Conservation (phyloP, 768 basidiomycete genomes). For the Lactarius deliciosus region DNA sequence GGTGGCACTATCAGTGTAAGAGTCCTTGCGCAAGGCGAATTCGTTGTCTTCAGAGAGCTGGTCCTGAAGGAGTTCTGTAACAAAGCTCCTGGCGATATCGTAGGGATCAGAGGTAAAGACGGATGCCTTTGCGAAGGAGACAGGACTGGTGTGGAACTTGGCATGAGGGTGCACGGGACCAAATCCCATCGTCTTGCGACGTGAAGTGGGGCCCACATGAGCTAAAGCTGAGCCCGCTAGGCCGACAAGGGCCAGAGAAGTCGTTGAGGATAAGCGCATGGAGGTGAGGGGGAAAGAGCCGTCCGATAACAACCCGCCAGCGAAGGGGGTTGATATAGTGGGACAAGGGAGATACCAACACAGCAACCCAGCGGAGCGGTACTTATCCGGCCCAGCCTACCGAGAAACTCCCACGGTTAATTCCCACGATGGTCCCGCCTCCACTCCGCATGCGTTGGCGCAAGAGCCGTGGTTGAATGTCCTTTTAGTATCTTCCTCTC, state of each 20-base stretch:
- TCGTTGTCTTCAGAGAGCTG: constrained; percentile 40
- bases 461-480: background rate
- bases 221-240: constrained; percentile 28
- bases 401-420: constrained; percentile 11
- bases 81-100: constrained; percentile 62
- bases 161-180: constrained; percentile 79
- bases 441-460: background rate
- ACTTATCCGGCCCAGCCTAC: constrained; percentile 1
- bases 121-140: constrained; percentile 35
- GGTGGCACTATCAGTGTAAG: constrained; percentile 82
- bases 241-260: constrained; percentile 28
- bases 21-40: constrained; percentile 72
- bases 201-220: constrained; percentile 33
- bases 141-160: constrained; percentile 54
- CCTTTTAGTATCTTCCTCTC: constrained; percentile 8
- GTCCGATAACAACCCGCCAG: constrained; percentile 17
- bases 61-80: constrained; percentile 48
- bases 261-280: constrained; percentile 26
- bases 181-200: constrained; percentile 87
- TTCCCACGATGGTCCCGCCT: background rate
- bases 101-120: constrained; percentile 45
- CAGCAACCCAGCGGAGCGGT: background rate
- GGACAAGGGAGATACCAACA: too few relatives aligned
- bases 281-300: background rate
- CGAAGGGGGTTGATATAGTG: constrained; percentile 24